Conservation (phyloP, 116 monocot species). For the Phalaenopsis hybrid region DNA sequence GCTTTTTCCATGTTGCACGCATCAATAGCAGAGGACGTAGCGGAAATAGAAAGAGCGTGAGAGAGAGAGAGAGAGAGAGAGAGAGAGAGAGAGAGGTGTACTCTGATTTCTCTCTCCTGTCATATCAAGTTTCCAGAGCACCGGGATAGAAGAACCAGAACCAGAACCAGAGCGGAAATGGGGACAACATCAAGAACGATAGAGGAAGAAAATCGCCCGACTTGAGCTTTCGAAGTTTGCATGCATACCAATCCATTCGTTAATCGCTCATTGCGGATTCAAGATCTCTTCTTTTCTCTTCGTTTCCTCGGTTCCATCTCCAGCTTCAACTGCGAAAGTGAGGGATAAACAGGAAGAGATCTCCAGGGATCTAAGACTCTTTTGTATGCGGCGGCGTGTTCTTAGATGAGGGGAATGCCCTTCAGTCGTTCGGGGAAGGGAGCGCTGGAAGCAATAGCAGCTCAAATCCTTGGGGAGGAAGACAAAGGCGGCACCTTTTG, state of each 20-base stretch:
- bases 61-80: not conserved
- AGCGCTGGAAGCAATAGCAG: slow-evolving; percentile 19
- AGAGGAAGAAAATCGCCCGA: not conserved
- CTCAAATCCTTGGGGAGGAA: not conserved
- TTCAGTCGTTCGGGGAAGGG: slow-evolving; percentile 42
- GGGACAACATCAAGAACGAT: not conserved
- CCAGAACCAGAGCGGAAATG: not conserved
- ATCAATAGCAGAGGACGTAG: not conserved
- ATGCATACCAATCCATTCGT: not conserved
- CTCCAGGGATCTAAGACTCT: not conserved
- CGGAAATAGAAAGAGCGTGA: not conserved
- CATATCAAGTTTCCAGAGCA: not conserved
- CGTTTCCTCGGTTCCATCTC: not conserved
- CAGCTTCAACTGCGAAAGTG: not conserved
- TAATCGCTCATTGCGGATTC: not conserved
- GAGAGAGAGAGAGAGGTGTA: not conserved
- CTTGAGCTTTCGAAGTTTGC: not conserved
- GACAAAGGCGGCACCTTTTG: slow-evolving; percentile 9
- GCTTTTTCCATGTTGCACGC: not conserved
- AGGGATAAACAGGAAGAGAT: not conserved
- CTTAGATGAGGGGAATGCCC: slow-evolving; percentile 86
- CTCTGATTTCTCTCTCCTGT: not conserved
- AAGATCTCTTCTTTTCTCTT: not conserved
- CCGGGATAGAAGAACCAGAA: not conserved
- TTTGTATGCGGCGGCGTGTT: slow-evolving; percentile 16